Evolutionary conservation across 495 filamentous ascomycete species (phyloP).

Genomic region (Penicillium tannophilum): DNA sequence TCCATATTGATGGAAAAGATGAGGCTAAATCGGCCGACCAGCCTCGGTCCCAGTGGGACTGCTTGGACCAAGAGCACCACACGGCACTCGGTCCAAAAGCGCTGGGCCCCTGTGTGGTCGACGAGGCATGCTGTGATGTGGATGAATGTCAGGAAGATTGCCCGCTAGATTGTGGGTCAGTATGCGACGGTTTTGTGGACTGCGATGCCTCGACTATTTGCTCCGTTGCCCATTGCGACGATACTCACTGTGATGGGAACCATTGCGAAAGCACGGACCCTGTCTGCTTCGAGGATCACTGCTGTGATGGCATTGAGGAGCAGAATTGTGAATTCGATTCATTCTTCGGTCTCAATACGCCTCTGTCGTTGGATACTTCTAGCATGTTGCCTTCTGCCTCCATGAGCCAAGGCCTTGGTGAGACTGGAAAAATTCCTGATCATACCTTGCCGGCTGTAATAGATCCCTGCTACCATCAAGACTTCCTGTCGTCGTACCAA

Average conservation of each 20-base stretch:
- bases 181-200: constrained; percentile 49
- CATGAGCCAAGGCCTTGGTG: constrained; percentile 20
- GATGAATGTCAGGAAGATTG: constrained; percentile 47
- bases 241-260: constrained; percentile 32
- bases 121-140: constrained; percentile 46
- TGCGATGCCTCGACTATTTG: constrained; percentile 46
- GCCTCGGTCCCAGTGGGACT: constrained; percentile 35
- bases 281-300: constrained; percentile 47
- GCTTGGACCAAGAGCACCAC: constrained; percentile 34
- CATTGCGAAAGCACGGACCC: constrained; percentile 36
- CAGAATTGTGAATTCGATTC: constrained; percentile 38
- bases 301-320: constrained; percentile 29
- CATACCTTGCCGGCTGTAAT: constrained; percentile 21
- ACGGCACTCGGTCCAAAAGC: constrained; percentile 22
- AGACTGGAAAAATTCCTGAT: constrained; percentile 26
- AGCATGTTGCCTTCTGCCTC: constrained; percentile 29
- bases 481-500: constrained; percentile 32
- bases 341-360: constrained; percentile 37
- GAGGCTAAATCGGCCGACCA: constrained; percentile 24
- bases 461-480: constrained; percentile 26
- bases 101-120: constrained; percentile 31
- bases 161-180: constrained; percentile 41
- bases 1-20: constrained; percentile 40
- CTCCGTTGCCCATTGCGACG: constrained; percentile 42
- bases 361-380: constrained; percentile 34